phyloP scores from a whole-genome alignment of 192 early-diverging fungal genomes.

The Kappamyces sp. region DNA sequence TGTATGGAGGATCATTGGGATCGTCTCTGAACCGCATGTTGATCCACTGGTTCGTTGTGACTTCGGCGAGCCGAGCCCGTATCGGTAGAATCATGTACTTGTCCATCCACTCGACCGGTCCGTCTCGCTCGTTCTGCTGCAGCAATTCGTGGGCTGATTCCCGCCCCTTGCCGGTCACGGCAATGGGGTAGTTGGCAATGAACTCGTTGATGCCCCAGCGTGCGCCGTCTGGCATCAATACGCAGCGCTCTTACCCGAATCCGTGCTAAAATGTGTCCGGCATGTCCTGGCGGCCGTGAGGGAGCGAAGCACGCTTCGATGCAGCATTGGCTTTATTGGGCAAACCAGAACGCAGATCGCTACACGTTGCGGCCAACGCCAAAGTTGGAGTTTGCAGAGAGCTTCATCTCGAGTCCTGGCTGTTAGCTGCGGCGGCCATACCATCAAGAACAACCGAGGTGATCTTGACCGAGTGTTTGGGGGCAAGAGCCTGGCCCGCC shows the following conservation, averaged over 20 bases:
- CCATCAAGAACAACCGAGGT: conserved; percentile 53
- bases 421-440: conserved; percentile 4
- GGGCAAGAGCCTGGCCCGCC: neutral
- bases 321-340: too few relatives aligned
- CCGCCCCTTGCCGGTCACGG: neutral
- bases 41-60: conserved; percentile 10
- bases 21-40: conserved; percentile 7
- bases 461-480: conserved; percentile 48
- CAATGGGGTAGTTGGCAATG: conserved; percentile 4
- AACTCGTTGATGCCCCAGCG: conserved; percentile 7
- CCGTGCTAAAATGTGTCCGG: neutral
- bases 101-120: conserved; percentile 1
- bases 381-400: conserved; percentile 24
- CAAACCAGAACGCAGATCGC: too few relatives aligned
- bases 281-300: too few relatives aligned
- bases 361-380: too few relatives aligned
- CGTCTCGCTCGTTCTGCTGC: neutral
- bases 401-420: conserved; percentile 43
- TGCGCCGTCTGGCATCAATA: neutral
- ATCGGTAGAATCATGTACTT: conserved; percentile 8
- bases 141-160: conserved; percentile 8
- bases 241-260: neutral
- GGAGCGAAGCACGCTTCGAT: too few relatives aligned
- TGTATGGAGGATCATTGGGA: conserved; percentile 1
- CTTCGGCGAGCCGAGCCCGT: neutral